Percentiles rank a stretch among this genome's conserved stretches.
phyloP scores from a whole-genome alignment of 371 early-diverging fungal species.

The Mortierella sp. region DNA sequence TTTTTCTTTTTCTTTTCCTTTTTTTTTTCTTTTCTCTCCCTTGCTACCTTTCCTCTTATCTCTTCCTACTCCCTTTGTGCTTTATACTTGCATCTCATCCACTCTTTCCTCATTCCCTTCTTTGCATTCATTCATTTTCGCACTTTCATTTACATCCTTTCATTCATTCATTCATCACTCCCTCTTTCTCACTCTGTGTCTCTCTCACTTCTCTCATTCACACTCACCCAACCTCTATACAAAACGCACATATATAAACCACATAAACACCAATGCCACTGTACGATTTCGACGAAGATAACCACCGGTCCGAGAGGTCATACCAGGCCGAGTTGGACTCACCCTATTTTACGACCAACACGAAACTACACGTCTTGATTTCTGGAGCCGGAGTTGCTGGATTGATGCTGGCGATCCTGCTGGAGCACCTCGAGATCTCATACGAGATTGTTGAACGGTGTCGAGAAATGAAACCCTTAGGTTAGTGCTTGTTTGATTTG shows the following conservation, averaged over 20 bases:
- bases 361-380: not conserved
- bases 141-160: not conserved
- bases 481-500: not conserved
- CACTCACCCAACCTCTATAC: not conserved
- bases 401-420: constrained; percentile 74
- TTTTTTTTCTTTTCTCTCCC: not conserved
- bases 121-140: not conserved
- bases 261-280: not conserved
- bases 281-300: not conserved
- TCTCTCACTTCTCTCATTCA: not conserved
- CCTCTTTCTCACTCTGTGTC: not conserved
- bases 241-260: not conserved
- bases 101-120: not conserved
- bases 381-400: constrained; percentile 18
- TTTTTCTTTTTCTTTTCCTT: not conserved
- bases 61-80: not conserved
- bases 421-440: constrained; percentile 87
- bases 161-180: not conserved
- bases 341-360: constrained; percentile 2
- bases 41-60: not conserved
- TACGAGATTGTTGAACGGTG: constrained; percentile 16
- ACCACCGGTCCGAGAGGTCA: not conserved
- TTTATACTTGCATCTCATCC: not conserved
- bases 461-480: constrained; percentile 9
- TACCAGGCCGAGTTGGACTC: constrained; percentile 6